Evolutionary conservation across 306 rosid genomes (phyloP).

Genomic region (Gynostemma pentaphyllum): DNA sequence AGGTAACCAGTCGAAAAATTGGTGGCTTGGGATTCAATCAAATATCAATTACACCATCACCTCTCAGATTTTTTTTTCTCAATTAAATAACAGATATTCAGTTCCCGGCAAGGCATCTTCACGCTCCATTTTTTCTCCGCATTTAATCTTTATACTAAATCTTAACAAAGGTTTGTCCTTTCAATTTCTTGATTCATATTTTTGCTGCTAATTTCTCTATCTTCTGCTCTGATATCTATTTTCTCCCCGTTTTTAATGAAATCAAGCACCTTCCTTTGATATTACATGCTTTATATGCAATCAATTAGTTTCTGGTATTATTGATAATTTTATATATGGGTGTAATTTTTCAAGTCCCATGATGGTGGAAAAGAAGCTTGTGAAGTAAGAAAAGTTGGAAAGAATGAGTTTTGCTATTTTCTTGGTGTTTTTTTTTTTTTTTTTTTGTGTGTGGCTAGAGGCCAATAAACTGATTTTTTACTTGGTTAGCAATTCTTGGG

Average conservation of each 20-base stretch:
- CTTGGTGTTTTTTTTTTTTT: too few species aligned
- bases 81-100: background rate
- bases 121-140: background rate
- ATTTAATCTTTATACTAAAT: conserved; percentile 3
- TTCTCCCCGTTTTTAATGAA: background rate
- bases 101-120: background rate
- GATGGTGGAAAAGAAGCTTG: background rate
- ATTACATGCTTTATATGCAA: background rate
- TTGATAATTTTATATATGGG: background rate
- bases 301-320: background rate
- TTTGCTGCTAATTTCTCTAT: background rate
- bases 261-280: background rate
- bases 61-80: conserved; percentile 1
- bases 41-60: too few species aligned
- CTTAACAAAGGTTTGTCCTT: conserved; percentile 1
- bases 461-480: background rate
- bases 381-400: background rate
- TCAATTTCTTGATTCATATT: conserved; percentile 4
- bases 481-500: background rate
- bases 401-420: background rate
- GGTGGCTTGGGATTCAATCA: conserved; percentile 11
- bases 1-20: conserved; percentile 9
- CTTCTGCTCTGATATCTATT: background rate
- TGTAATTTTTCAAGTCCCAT: background rate
- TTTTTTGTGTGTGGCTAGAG: background rate